A percentile compares a stretch with the other conserved stretches of the same genome.
Conservation (phyloP, 2,329 filamentous ascomycete genomes). For the Hypoxylon sp. region DNA sequence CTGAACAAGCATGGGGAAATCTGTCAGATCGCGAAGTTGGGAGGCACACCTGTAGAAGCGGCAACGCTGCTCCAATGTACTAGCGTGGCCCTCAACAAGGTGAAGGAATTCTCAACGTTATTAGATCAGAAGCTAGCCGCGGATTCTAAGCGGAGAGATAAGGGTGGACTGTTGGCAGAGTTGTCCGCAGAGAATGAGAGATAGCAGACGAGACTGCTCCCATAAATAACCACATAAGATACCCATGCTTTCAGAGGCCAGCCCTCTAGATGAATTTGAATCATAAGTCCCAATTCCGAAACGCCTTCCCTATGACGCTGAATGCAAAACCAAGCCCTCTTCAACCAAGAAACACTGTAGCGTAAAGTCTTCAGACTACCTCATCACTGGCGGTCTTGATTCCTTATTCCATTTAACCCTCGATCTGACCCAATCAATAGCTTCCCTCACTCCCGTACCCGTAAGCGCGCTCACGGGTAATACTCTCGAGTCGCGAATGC, state of each 20-base stretch:
- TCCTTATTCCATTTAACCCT: conserved; percentile 98
- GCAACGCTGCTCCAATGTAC: conserved; percentile 83
- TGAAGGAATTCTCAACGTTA: conserved; percentile 82
- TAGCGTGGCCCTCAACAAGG: conserved; percentile 80
- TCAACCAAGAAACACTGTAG: conserved; percentile 37
- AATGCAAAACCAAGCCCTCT: conserved; percentile 46
- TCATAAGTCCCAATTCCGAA: conserved; percentile 36
- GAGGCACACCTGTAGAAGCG: conserved; percentile 86
- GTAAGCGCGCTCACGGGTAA: conserved; percentile 93
- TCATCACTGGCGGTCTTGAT: conserved; percentile 90
- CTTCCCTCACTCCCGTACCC: conserved; percentile 88
- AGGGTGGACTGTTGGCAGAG: conserved; percentile 84
- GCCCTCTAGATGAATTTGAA: conserved; percentile 41
- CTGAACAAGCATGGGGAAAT: conserved; percentile 92
- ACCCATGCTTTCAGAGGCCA: conserved; percentile 52
- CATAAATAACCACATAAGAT: conserved; percentile 55
- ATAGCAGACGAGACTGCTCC: conserved; percentile 58
- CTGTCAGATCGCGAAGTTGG: conserved; percentile 91
- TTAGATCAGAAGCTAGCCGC: conserved; percentile 81
- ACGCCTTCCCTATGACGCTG: conserved; percentile 52
- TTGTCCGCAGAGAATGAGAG: conserved; percentile 87
- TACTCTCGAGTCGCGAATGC: conserved; percentile 90
- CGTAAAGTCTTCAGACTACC: conserved; percentile 62
- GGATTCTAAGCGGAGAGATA: conserved; percentile 83
- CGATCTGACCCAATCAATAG: conserved; percentile 95